Evolutionary conservation across 2,329 filamentous ascomycete species (phyloP), one percentile per base, ranked within the genome.

Genomic region (Lasiodiplodia citricola): DNA sequence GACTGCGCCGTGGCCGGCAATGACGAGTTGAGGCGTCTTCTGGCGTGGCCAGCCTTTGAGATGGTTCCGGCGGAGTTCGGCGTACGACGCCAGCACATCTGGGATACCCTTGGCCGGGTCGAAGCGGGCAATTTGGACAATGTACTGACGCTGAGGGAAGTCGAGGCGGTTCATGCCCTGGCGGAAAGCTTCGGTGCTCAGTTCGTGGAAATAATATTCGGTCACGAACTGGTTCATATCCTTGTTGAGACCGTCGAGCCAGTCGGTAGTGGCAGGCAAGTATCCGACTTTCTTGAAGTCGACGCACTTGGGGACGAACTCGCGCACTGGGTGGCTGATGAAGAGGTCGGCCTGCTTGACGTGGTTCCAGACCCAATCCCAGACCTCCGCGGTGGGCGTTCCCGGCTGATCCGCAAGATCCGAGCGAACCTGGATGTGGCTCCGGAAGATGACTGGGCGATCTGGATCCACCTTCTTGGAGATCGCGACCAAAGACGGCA

Each of bases 241-340:
- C 79, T 96, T 96, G 83, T 94, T 96, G 72, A 95, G 79, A 10
- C 92, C 92, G 76, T 96, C 92, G 3, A 94, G 84, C 90, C 92
- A 96, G 78, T 96, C 92, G 0, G 92, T 95, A 0, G 92, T 92
- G 13, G 92, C 92, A 3, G 92, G 92, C 76, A 95, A 83, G 76
- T 94, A 94, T 1, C 87, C 89, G 0, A 95, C 89, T 72, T 87
- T 91, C 66, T 90, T 83, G 1, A 79, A 80, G 1, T 89, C 87
- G 5, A 96, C 91, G 68, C 83, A 89, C 37, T 84, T 80, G 2
- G 92, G 92, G 11, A 96, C 91, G 72, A 95, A 96, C 28, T 86
- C 84, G 52, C 87, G 88, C 66, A 96, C 91, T 0, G 93, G 92
- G 73, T 96, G 92, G 73, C 91, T 93, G 79, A 96, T 91, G 79